Evolutionary conservation across 768 basidiomycete genomes (phyloP).

Genomic region (Lactarius sanguifluus): DNA sequence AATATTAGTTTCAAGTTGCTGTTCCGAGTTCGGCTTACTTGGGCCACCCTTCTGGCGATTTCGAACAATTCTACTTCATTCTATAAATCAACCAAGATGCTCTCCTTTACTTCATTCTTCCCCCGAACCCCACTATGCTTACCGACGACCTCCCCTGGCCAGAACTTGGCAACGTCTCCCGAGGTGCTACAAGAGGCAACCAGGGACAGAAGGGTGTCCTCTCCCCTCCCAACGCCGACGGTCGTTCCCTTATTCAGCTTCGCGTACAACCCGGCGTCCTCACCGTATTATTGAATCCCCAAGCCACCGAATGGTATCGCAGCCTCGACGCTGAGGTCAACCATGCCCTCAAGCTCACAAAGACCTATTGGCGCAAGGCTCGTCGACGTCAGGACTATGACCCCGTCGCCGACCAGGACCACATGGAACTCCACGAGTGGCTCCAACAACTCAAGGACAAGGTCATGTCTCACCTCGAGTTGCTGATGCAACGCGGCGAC

Average conservation of each 20-base stretch:
- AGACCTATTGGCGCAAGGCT: slow-evolving; percentile 80
- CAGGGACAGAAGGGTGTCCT: slow-evolving; percentile 84
- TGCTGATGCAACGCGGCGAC: slow-evolving; percentile 86
- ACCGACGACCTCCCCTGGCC: slow-evolving; percentile 84
- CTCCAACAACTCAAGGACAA: slow-evolving; percentile 85
- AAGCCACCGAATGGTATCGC: slow-evolving; percentile 82
- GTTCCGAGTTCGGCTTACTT: slow-evolving; percentile 15
- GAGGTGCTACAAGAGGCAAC: slow-evolving; percentile 80
- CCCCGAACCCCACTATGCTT: slow-evolving; percentile 38
- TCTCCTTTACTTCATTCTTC: slow-evolving; percentile 14
- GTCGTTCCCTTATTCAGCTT: slow-evolving; percentile 75
- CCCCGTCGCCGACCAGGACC: slow-evolving; percentile 81
- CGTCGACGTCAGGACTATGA: slow-evolving; percentile 82
- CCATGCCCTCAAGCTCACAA: slow-evolving; percentile 77
- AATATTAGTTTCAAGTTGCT: slow-evolving; percentile 1
- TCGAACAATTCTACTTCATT: slow-evolving; percentile 3
- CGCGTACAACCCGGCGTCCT: slow-evolving; percentile 83
- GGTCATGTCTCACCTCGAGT: slow-evolving; percentile 83
- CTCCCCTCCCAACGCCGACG: slow-evolving; percentile 67
- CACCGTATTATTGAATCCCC: slow-evolving; percentile 68
- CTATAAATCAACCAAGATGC: slow-evolving; percentile 21
- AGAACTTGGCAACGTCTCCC: slow-evolving; percentile 80
- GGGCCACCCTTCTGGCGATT: neutral
- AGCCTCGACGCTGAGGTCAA: slow-evolving; percentile 76
- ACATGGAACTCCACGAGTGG: slow-evolving; percentile 89